Evolutionary conservation across 2,329 filamentous ascomycete species (phyloP).

Genomic region (Scedosporium dehoogii): DNA sequence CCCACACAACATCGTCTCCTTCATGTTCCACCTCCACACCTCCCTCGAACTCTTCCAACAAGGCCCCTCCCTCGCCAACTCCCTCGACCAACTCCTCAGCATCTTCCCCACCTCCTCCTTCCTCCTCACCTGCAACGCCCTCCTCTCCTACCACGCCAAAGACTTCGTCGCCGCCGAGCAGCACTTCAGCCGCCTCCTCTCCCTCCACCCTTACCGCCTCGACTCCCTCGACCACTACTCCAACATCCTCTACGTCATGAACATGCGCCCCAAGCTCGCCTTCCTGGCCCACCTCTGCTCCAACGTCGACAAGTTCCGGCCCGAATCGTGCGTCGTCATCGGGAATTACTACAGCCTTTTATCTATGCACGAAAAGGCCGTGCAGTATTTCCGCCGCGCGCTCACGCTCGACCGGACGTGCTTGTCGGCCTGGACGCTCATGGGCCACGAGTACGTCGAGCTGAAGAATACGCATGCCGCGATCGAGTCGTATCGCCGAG

Average conservation of each 20-base stretch:
- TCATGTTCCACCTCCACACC: slow-evolving; percentile 87
- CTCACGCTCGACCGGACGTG: slow-evolving; percentile 84
- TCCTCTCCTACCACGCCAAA: slow-evolving; percentile 86
- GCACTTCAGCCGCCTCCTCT: slow-evolving; percentile 69
- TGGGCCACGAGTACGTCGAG: slow-evolving; percentile 98
- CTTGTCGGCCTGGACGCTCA: slow-evolving; percentile 91
- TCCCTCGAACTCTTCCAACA: slow-evolving; percentile 89
- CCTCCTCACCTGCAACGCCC: slow-evolving; percentile 77
- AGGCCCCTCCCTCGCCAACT: slow-evolving; percentile 62
- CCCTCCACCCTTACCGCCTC: slow-evolving; percentile 62
- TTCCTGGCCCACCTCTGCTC: slow-evolving; percentile 89
- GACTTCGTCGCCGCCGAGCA: slow-evolving; percentile 59
- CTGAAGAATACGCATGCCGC: slow-evolving; percentile 97
- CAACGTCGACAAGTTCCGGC: slow-evolving; percentile 87
- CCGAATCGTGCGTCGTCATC: slow-evolving; percentile 92
- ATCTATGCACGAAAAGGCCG: slow-evolving; percentile 93
- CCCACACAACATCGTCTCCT: slow-evolving; percentile 83
- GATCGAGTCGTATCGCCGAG: slow-evolving; percentile 91
- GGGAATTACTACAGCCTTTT: slow-evolving; percentile 95
- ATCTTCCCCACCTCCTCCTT: slow-evolving; percentile 88
- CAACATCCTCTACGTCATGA: slow-evolving; percentile 93
- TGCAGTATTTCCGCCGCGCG: slow-evolving; percentile 93
- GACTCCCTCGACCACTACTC: slow-evolving; percentile 94
- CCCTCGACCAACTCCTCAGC: slow-evolving; percentile 64
- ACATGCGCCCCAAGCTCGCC: slow-evolving; percentile 75